Evolutionary conservation across 2,329 filamentous ascomycete genomes (phyloP).

Genomic region (Thielaviopsis cerberus): DNA sequence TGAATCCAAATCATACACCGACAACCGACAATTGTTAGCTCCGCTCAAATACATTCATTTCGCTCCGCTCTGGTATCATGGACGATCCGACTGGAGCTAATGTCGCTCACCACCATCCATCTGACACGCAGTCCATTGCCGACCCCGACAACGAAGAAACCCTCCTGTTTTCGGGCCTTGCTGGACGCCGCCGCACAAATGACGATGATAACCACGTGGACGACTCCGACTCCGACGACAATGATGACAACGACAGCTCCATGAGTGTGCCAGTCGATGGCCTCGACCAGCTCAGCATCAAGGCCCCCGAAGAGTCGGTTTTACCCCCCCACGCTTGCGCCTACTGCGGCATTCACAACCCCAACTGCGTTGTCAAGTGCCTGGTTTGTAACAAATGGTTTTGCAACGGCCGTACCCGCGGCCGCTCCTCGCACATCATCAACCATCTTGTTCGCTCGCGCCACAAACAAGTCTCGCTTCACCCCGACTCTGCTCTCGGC

Average conservation of each 20-base stretch:
- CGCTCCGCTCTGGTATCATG: slow-evolving; percentile 11
- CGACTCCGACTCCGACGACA: slow-evolving; percentile 62
- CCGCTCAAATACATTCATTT: slow-evolving; percentile 6
- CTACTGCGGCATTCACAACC: slow-evolving; percentile 94
- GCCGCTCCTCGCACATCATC: slow-evolving; percentile 91
- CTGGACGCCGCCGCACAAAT: slow-evolving; percentile 52
- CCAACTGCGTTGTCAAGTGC: slow-evolving; percentile 89
- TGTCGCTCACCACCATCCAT: slow-evolving; percentile 4
- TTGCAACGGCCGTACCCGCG: slow-evolving; percentile 90
- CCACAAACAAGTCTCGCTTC: slow-evolving; percentile 96
- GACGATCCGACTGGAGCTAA: slow-evolving; percentile 7
- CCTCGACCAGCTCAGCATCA: slow-evolving; percentile 43
- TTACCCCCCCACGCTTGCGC: slow-evolving; percentile 89
- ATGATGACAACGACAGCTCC: slow-evolving; percentile 60
- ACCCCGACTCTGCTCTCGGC: slow-evolving; percentile 78
- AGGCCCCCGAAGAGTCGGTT: slow-evolving; percentile 56
- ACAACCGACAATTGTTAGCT: background rate
- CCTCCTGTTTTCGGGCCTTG: slow-evolving; percentile 43
- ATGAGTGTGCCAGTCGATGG: slow-evolving; percentile 68
- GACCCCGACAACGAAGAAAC: slow-evolving; percentile 52
- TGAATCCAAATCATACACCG: background rate
- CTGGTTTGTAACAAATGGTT: slow-evolving; percentile 96
- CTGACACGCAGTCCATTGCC: slow-evolving; percentile 8
- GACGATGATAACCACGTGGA: slow-evolving; percentile 84
- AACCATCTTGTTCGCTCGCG: slow-evolving; percentile 93